Base-by-base conservation (phyloP, 495 filamentous ascomycete species). In the Pyrenula massariospora region DNA sequence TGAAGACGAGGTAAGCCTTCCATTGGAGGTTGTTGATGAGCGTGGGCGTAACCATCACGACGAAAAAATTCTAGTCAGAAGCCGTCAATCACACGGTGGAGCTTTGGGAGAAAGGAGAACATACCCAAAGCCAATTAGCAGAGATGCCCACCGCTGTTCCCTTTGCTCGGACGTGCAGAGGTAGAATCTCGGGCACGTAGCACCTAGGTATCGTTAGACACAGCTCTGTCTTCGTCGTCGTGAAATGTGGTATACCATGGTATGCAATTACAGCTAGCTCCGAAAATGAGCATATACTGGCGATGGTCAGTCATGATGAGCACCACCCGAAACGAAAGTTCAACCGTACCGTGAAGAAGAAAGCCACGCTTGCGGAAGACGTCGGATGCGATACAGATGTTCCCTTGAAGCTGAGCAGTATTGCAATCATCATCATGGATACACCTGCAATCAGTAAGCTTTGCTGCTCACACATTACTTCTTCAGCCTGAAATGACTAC, bases 1-100 rank as follows among this genome's bases (percentile, higher is more conserved):
- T 77, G 66, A 78, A 86, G 53, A 84, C 77, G 59, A 85, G 68
- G 64, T 79, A 85, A 55, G 78, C 79, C 56, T 75, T 70, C 82
- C 81, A 86, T 12, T 71, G 67, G 1, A 83, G 62, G 31, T 67
- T 71, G 24, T 74, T 66, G 59, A 83, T 79, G 24, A 79, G 75
- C 2, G 75, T 64, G 1, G 78, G 80, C 0, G 81, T 84, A 56
- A 82, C 77, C 70, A 81, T 74, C 23, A 83, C 81, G 31, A 86
- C 75, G 55, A 74, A 72, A 58, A 81, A 83, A 60, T 82, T 42
- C 31, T 42, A 15, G n/a, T n/a, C n/a, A 42, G 15, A 15, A 42
- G 54, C 67, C 66, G 22, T 66, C 62, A 0, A 72, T 75, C 48
- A 74, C 71, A 0, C 70, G 71, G 56, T 70, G 73, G 54, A 64